Base-by-base conservation (phyloP, 2,329 filamentous ascomycete species). In the Curvularia eragrostidis region DNA sequence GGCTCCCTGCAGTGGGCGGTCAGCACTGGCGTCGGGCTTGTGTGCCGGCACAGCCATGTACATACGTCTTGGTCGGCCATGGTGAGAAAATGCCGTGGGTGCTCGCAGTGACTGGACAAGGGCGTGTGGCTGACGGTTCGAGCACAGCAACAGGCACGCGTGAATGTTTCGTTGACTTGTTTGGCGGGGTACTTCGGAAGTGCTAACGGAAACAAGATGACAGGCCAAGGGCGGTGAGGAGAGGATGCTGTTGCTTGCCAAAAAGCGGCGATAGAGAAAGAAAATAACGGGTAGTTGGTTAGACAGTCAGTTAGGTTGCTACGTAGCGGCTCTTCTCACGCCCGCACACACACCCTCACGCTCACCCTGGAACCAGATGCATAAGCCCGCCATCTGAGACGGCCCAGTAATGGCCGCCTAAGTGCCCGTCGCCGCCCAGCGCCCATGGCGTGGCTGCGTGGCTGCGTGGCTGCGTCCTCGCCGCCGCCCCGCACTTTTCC, bases 1-100 rank as follows among this genome's bases (percentile, higher is more conserved):
- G 68, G 94, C 94, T 75, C 94, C 95, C 90, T 96, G 70, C 18
- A 30, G 52, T 42, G 36, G 23, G 49, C 15, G 9, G 56, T 73
- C 41, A 70, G 60, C 39, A 34, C 15, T 46, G 19, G 6, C 46
- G 9, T n/a, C 9, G 24, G 43, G 26, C 1, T 2, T 19, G 19
- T 10, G 10, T 18, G 24, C 9, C 10, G 19, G 9, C 28, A 48
- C 34, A 30, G 15, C 34, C 48, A 30, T 34, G 24, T 50, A 56
- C 47, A 47, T 64, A 72, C 70, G 64, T 78, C 63, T 54, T 69
- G 72, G 64, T 77, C 75, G 24, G 76, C 74, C 76, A 78, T 78
- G 28, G 10, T 61, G 44, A 24, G 28, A 23, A 26, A 12, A 34
- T 58, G 21, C 42, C 44, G 50, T 41, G 44, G 41, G 18, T 58